Conservation (phyloP, 495 filamentous ascomycete species). For the Elasticomyces elasticus region DNA sequence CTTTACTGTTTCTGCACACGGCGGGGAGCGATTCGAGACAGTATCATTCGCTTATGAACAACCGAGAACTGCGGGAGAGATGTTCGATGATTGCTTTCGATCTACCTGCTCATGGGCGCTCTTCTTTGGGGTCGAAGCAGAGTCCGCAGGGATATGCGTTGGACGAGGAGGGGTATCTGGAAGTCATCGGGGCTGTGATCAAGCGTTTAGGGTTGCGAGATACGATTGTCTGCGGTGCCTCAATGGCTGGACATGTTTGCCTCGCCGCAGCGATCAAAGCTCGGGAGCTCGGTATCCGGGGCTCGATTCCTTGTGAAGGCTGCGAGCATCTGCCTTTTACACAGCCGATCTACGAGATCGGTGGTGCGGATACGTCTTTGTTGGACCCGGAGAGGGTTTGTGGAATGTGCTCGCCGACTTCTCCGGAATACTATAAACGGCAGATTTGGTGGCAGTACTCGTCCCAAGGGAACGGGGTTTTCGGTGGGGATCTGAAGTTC, state of each 20-base stretch:
- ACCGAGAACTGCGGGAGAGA: slow-evolving; percentile 24
- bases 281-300: slow-evolving; percentile 32
- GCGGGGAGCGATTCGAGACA: slow-evolving; percentile 32
- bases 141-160: slow-evolving; percentile 28
- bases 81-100: slow-evolving; percentile 34
- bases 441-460: slow-evolving; percentile 35
- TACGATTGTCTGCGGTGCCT: slow-evolving; percentile 35
- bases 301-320: slow-evolving; percentile 32
- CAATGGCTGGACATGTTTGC: slow-evolving; percentile 36
- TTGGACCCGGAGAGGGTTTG: slow-evolving; percentile 36
- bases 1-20: slow-evolving; percentile 34
- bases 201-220: slow-evolving; percentile 27
- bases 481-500: slow-evolving; percentile 36
- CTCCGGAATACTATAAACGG: slow-evolving; percentile 29
- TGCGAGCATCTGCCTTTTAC: slow-evolving; percentile 14
- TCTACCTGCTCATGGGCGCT: slow-evolving; percentile 34
- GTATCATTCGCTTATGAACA: slow-evolving; percentile 35
- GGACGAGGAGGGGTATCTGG: slow-evolving; percentile 33
- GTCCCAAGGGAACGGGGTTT: slow-evolving; percentile 34
- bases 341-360: slow-evolving; percentile 13
- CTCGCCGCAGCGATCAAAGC: slow-evolving; percentile 31
- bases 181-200: slow-evolving; percentile 30
- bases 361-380: slow-evolving; percentile 17
- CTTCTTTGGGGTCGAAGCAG: slow-evolving; percentile 23
- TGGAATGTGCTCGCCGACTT: slow-evolving; percentile 33